These are phyloP conservation scores for Podaxis rugospora DNA, from an alignment of 768 basidiomycete genomes.

Conservation along the genomic window DNA sequence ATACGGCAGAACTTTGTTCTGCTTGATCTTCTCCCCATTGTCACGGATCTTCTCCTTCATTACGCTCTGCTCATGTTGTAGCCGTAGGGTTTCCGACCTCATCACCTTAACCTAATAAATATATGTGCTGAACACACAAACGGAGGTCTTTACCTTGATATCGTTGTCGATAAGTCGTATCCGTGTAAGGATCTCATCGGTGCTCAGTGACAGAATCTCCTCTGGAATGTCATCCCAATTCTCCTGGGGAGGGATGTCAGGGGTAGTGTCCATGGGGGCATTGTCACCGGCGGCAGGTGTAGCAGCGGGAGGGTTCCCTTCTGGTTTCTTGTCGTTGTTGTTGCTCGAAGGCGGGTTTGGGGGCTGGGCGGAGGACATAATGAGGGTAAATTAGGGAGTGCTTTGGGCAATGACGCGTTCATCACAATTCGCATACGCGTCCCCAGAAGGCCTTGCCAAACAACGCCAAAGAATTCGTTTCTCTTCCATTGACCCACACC, in stretches of 20 bases:
- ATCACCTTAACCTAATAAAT: constrained; percentile 65
- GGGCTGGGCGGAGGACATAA: constrained; percentile 58
- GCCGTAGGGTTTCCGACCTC: constrained; percentile 87
- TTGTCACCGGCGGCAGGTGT: constrained; percentile 26
- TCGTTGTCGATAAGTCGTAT: constrained; percentile 96
- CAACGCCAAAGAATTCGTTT: constrained; percentile 6
- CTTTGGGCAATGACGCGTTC: constrained; percentile 25
- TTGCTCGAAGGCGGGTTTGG: constrained; percentile 45
- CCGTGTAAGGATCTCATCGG: constrained; percentile 87
- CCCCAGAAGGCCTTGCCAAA: constrained; percentile 17
- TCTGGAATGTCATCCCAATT: constrained; percentile 91
- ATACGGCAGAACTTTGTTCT: constrained; percentile 98
- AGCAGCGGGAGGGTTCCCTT: constrained; percentile 28
- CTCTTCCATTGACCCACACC: background rate
- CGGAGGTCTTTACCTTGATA: constrained; percentile 59
- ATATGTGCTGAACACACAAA: background rate
- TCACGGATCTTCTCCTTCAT: constrained; percentile 99
- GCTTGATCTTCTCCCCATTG: constrained; percentile 97
- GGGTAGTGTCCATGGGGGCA: constrained; percentile 68
- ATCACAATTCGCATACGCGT: constrained; percentile 30
- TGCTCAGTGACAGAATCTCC: constrained; percentile 70
- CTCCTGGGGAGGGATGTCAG: constrained; percentile 69
- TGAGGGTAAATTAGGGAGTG: constrained; percentile 15
- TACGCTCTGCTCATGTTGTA: constrained; percentile 90
- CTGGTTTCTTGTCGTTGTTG: constrained; percentile 52